Evolutionary conservation across 495 filamentous ascomycete genomes (phyloP).

Genomic region (Terfezia boudieri): DNA sequence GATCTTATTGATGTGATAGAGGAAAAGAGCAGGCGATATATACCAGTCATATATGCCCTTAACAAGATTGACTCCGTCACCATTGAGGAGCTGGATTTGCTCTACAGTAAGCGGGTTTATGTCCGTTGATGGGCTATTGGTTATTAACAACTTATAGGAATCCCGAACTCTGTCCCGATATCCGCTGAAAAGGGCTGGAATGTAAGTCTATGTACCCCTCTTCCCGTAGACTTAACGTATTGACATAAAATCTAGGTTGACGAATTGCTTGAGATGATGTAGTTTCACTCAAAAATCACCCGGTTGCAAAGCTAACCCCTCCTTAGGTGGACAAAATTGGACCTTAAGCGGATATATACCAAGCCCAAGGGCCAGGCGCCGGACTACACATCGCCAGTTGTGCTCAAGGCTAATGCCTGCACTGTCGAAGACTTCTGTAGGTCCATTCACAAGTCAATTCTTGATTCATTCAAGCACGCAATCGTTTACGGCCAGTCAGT

Average conservation of each 20-base stretch:
- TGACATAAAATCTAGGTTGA: conserved; percentile 28
- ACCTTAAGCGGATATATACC: conserved; percentile 78
- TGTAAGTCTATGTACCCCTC: conserved; percentile 4
- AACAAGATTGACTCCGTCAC: conserved; percentile 98
- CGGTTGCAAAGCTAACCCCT: conserved; percentile 8
- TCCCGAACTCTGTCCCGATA: conserved; percentile 89
- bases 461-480: conserved; percentile 85
- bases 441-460: conserved; percentile 83
- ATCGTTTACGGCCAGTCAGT: conserved; percentile 95
- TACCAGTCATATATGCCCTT: conserved; percentile 91
- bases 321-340: conserved; percentile 71
- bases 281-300: conserved; percentile 9
- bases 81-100: conserved; percentile 85
- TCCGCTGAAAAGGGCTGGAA: conserved; percentile 97
- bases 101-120: conserved; percentile 39
- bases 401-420: conserved; percentile 56
- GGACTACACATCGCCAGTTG: conserved; percentile 80
- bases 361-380: conserved; percentile 92
- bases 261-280: conserved; percentile 87
- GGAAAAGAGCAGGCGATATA: conserved; percentile 85
- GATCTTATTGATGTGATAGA: conserved; percentile 93
- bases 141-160: conserved; percentile 19
- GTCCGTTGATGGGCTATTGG: too few relatives aligned
- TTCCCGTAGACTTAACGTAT: too few relatives aligned
- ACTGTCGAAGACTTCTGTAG: conserved; percentile 97